Conservation (phyloP, 257 asterid species). For the Scutellaria barbata region DNA sequence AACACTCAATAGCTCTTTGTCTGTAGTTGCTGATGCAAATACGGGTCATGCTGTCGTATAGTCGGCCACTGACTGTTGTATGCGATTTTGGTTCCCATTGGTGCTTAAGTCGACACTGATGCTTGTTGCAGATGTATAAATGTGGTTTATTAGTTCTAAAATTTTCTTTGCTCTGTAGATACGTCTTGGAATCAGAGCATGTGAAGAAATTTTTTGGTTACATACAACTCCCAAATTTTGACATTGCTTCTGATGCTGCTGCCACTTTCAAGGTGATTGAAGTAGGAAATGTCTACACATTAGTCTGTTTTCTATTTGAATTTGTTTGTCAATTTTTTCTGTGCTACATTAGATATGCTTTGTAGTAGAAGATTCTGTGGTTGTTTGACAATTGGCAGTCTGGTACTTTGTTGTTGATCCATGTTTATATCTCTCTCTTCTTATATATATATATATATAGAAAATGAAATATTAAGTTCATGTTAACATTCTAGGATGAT, state of each 20-base stretch:
- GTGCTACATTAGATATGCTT: not conserved
- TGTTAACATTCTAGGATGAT: not conserved
- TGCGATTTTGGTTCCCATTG: conserved; percentile 9
- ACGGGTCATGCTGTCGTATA: conserved; percentile 8
- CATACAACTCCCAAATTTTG: conserved; percentile 68
- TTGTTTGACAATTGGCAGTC: not conserved
- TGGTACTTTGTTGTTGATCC: not conserved
- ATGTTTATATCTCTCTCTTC: not conserved
- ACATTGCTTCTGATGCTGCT: conserved; percentile 79
- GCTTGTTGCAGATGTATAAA: conserved; percentile 19
- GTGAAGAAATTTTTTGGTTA: conserved; percentile 72
- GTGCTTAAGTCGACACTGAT: conserved; percentile 28
- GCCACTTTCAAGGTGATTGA: conserved; percentile 68
- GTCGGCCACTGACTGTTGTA: not conserved
- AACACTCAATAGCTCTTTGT: not conserved
- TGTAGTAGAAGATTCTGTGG: conserved; percentile 17
- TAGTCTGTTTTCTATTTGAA: conserved; percentile 1
- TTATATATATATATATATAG: not conserved
- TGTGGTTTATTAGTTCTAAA: conserved; percentile 19
- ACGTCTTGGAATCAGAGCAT: conserved; percentile 75
- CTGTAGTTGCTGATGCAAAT: conserved; percentile 20
- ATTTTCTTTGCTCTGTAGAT: conserved; percentile 43
- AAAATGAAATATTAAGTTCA: not conserved
- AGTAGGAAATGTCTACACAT: conserved; percentile 1
- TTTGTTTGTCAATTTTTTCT: conserved; percentile 5